phyloP scores from a whole-genome alignment of 2,329 filamentous ascomycete species.

The Xylariaceae sp. region DNA sequence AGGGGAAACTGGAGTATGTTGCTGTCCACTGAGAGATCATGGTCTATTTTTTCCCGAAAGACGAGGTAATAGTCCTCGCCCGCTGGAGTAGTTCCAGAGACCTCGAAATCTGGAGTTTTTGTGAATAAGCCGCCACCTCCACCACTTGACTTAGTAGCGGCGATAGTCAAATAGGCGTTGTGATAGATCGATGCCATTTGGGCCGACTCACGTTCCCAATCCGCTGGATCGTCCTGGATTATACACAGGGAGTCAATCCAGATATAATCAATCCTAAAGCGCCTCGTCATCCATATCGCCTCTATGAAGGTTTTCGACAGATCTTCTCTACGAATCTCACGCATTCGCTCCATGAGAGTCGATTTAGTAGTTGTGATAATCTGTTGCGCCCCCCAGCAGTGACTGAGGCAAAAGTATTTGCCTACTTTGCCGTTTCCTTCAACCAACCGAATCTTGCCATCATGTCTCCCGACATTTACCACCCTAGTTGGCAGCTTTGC shows the following conservation, averaged over 20 bases:
- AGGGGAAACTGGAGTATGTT: slow-evolving; percentile 2
- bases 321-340: slow-evolving; percentile 1
- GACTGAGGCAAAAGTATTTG: slow-evolving; percentile 17
- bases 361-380: slow-evolving; percentile 16
- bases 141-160: slow-evolving; percentile 8
- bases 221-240: slow-evolving; percentile 11
- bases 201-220: slow-evolving; percentile 18
- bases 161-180: slow-evolving; percentile 21
- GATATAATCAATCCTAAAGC: slow-evolving; percentile 12
- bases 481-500: slow-evolving; percentile 1
- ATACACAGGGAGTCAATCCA: slow-evolving; percentile 20
- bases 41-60: slow-evolving; percentile 8
- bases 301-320: slow-evolving; percentile 14
- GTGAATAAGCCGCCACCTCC: slow-evolving; percentile 6
- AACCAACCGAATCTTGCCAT: slow-evolving; percentile 1
- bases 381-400: slow-evolving; percentile 18
- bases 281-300: slow-evolving; percentile 2
- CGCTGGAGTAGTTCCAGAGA: slow-evolving; percentile 1
- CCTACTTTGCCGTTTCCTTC: slow-evolving; percentile 5
- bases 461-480: slow-evolving; percentile 1
- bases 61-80: slow-evolving; percentile 2
- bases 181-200: slow-evolving; percentile 25
- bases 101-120: background rate
- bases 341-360: slow-evolving; percentile 5
- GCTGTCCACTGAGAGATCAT: slow-evolving; percentile 1